phyloP scores from a whole-genome alignment of 805 yeast genomes.

The Wickerhamiella shivajii region DNA sequence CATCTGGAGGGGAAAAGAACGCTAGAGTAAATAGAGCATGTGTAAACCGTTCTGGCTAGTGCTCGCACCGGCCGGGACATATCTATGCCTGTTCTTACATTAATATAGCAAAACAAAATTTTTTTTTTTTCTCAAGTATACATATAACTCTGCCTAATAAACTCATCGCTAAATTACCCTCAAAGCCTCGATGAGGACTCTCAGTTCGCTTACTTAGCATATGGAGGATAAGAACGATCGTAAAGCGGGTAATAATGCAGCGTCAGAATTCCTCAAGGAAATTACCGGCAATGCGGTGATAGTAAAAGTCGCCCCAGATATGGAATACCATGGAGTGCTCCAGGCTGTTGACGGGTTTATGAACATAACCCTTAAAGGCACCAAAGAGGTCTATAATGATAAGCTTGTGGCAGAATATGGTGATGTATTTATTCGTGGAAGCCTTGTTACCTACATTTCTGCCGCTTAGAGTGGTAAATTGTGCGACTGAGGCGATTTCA shows the following conservation, averaged over 20 bases:
- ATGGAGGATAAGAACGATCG: no score
- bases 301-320: conserved; percentile 77
- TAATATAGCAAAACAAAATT: no score
- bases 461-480: conserved; percentile 17
- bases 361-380: conserved; percentile 77
- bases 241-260: conserved; percentile 17
- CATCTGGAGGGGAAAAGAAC: conserved; percentile 8
- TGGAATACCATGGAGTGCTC: conserved; percentile 61
- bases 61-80: no score
- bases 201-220: no score
- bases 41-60: no score
- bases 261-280: conserved; percentile 43
- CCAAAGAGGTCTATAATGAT: conserved; percentile 48
- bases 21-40: conserved; percentile 4
- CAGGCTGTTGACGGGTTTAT: conserved; percentile 93
- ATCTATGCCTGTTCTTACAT: no score
- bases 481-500: no score
- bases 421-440: conserved; percentile 78
- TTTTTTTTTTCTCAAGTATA: no score
- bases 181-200: no score
- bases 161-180: no score
- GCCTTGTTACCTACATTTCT: conserved; percentile 33
- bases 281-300: conserved; percentile 68
- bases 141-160: no score
- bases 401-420: conserved; percentile 41